These are phyloP conservation scores for Sordariomycetes sp. DNA, from an alignment of 2,329 filamentous ascomycete genomes.

Conservation along the genomic window DNA sequence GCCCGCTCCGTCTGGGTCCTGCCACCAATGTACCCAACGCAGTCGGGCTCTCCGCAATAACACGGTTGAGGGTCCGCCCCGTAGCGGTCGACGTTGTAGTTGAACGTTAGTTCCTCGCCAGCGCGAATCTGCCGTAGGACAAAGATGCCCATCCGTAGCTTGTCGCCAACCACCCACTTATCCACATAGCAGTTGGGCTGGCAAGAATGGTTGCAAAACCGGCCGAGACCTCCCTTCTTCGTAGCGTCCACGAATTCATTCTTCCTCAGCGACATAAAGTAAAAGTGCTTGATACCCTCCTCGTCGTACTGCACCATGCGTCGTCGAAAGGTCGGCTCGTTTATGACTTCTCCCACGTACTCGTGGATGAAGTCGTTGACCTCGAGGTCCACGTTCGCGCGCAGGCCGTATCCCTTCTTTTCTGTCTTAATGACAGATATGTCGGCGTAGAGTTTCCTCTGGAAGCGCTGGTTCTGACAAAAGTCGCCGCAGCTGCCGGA, in stretches of 20 bases:
- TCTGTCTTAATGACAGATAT: constrained; percentile 96
- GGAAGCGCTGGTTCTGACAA: constrained; percentile 93
- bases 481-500: constrained; percentile 69
- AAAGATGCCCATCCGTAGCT: constrained; percentile 98
- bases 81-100: constrained; percentile 98
- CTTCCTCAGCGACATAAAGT: constrained; percentile 98
- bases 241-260: constrained; percentile 96
- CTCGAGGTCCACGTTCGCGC: constrained; percentile 63
- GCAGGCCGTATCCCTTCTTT: constrained; percentile 91
- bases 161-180: constrained; percentile 97
- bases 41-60: constrained; percentile 91
- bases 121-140: constrained; percentile 71
- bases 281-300: constrained; percentile 97
- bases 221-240: constrained; percentile 86
- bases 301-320: constrained; percentile 91
- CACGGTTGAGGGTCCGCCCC: constrained; percentile 93
- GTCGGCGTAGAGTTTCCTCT: constrained; percentile 75
- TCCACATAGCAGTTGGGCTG: constrained; percentile 98
- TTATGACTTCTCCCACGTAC: constrained; percentile 97
- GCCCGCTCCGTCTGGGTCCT: constrained; percentile 95
- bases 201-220: constrained; percentile 98
- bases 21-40: constrained; percentile 90
- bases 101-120: constrained; percentile 94
- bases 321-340: constrained; percentile 75
- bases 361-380: constrained; percentile 92